Base-by-base conservation (phyloP, 164 flowering plant genomes). In the Warburgia ugandensis region DNA sequence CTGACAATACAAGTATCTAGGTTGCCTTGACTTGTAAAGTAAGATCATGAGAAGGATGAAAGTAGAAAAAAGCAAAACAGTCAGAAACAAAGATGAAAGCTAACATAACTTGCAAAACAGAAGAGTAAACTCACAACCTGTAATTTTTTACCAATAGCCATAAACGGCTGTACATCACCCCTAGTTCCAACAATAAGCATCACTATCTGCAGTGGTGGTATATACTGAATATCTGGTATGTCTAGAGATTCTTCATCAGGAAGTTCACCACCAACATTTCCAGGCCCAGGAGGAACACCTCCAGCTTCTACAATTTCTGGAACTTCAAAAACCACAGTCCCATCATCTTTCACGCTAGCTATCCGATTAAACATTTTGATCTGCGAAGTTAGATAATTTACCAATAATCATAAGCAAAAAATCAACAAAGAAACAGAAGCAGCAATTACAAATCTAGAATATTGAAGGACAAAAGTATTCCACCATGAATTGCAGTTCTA, bases 171-270 rank as follows among this genome's bases (percentile, higher is more conserved):
- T 31, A 91, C 97, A 76, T 91, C 97, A 53, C 97, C 97, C 25
- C 96, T 85, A 44, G 97, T 91, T 44, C 97, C 97, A 66, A 91
- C 97, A 62, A 91, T 91, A 50, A 91, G 87, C 71, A 91, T 78
- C 45, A 91, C 96, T 52, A 91, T 84, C 65, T 87, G 94, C 61
- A 91, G 23, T 10, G 97, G 99, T 11, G 83, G 95, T 49, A 84
- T 81, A 59, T 71, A 69, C 32, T 73, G 82, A 61, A 77, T 58
- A 42, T 86, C 92, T 33, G 70, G 43, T 11, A 62, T 37, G 45
- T 83, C 90, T 62, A 78, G 59, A 45, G 71, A 68, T 44, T 79
- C 92, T 28, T 79, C 90, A 58, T 77, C 83, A 63, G 30, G 71
- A 62, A 17, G 61, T 56, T 70, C 81, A 55, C 17, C 60, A 57